Evolutionary conservation across 2,329 filamentous ascomycete species (phyloP).

Genomic region (Xylaria sp.): DNA sequence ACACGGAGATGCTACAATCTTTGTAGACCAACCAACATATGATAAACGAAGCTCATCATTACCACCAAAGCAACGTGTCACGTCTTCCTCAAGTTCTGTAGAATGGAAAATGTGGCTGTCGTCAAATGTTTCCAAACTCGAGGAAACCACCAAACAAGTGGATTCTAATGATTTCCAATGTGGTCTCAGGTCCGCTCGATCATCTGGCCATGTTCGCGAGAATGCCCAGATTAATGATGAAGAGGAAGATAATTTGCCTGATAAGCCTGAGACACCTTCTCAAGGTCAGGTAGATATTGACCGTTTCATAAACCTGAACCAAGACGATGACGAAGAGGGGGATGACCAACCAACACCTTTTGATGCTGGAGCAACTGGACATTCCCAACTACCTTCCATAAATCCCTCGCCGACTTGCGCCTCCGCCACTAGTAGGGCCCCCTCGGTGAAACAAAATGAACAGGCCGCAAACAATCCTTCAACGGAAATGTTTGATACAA

Average conservation of each 20-base stretch:
- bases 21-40: slow-evolving; percentile 49
- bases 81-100: slow-evolving; percentile 51
- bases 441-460: not conserved
- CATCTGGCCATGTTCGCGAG: slow-evolving; percentile 59
- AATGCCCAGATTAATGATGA: slow-evolving; percentile 59
- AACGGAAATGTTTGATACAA: slow-evolving; percentile 25
- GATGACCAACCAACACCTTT: slow-evolving; percentile 29
- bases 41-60: slow-evolving; percentile 40
- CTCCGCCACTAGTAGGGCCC: slow-evolving; percentile 4
- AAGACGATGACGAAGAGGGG: slow-evolving; percentile 10
- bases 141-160: slow-evolving; percentile 45
- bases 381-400: not conserved
- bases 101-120: slow-evolving; percentile 68
- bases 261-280: slow-evolving; percentile 4
- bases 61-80: slow-evolving; percentile 44
- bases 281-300: not conserved
- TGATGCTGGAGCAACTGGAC: slow-evolving; percentile 22
- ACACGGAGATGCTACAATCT: slow-evolving; percentile 51
- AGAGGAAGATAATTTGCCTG: slow-evolving; percentile 42
- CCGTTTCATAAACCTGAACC: not conserved
- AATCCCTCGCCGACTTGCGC: not conserved
- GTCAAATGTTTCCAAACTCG: slow-evolving; percentile 60
- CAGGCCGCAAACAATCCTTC: slow-evolving; percentile 3
- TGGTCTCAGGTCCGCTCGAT: slow-evolving; percentile 38
- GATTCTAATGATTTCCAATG: slow-evolving; percentile 32